These are phyloP conservation scores for Talaromyces sp. DNA, from an alignment of 2,329 filamentous ascomycete genomes.

Conservation along the genomic window DNA sequence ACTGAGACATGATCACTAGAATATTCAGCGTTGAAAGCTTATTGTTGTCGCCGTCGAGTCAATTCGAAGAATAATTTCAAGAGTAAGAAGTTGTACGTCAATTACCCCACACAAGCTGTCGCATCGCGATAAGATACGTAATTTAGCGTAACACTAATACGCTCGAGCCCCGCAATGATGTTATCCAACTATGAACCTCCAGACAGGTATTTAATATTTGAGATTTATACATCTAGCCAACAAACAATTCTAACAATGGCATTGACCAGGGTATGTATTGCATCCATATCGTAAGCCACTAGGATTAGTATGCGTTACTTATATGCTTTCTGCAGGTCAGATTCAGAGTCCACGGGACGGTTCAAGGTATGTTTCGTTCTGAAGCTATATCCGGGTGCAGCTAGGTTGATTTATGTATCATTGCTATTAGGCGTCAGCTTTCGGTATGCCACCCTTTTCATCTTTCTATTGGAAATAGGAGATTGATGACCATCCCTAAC, in stretches of 20 bases:
- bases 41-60: no score
- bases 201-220: neutral
- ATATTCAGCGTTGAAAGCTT: no score
- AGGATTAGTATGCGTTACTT: neutral
- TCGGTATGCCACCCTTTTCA: conserved; percentile 31
- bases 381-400: no score
- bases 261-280: conserved; percentile 11
- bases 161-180: neutral
- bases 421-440: conserved; percentile 46
- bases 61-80: no score
- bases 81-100: neutral
- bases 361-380: conserved; percentile 57
- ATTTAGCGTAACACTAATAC: neutral
- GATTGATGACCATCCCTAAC: neutral
- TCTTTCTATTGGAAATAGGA: no score
- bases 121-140: neutral
- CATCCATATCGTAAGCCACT: no score
- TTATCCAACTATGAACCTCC: neutral
- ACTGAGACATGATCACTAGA: no score
- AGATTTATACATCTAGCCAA: neutral
- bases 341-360: conserved; percentile 59
- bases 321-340: conserved; percentile 28
- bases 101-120: conserved; percentile 1
- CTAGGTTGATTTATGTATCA: neutral
- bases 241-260: neutral